Base-by-base conservation (phyloP, 2,329 filamentous ascomycete genomes). In the Exophiala viscosa region DNA sequence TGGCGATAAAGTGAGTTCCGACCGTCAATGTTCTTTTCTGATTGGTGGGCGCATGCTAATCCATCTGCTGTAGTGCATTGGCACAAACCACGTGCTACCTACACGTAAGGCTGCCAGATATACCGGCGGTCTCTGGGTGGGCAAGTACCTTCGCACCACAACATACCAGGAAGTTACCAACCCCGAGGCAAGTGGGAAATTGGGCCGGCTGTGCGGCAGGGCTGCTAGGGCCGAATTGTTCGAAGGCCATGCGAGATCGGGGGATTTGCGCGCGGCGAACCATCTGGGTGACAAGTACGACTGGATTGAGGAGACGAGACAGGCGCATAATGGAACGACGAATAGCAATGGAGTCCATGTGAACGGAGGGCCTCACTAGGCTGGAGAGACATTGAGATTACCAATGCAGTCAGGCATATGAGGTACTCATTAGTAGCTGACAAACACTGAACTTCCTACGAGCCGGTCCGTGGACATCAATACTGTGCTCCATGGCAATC, bases 71-170 rank as follows among this genome's bases (percentile, higher is more conserved):
- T 48, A 77, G 73, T 75, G 73, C 33, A 80, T 80, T 52, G 77
- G 77, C 1, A 80, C 77, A 2, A 80, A 80, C 60, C 77, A 80
- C 58, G 77, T 80, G 2, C 67, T 81, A 0, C 77, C 78, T 0
- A 80, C 77, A 0, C 66, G 70, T 1, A 70, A 70, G 15, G 76
- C 76, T 0, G 72, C 73, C 0, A 64, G 73, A 2, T 80, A 76
- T 58, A 80, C 77, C 0, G 77, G 77, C 2, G 77, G 77, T 1
- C 66, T 80, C 3, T 80, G 77, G 77, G 77, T 80, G 2, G 76
- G 77, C n/a, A 80, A 80, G 61, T 80, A 70, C 56, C 65, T 80
- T 13, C 69, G 71, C 32, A 80, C 76, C 0, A 67, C 71, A n/a
- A 80, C 78, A 0, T 80, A 80, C 57, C 77, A 80, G 58, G 76